Percentiles rank a stretch among this genome's conserved stretches.
phyloP scores from a whole-genome alignment of 2,329 filamentous ascomycete species.

The Cercospora zeae-maydis region DNA sequence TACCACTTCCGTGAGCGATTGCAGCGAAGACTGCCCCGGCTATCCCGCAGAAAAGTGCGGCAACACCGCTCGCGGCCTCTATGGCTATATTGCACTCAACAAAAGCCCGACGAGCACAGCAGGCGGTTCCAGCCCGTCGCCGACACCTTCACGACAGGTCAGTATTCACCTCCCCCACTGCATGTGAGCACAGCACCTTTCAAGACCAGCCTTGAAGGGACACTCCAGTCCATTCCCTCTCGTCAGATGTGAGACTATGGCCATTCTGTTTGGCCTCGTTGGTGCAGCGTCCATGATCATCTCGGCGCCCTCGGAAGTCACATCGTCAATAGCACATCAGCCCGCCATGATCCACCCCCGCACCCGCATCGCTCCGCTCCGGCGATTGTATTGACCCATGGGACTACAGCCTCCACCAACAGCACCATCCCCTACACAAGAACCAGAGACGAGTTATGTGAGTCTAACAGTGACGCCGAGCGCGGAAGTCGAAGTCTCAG shows the following conservation, averaged over 20 bases:
- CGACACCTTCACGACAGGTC: conserved; percentile 26
- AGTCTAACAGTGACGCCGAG: conserved; percentile 31
- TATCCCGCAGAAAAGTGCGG: conserved; percentile 66
- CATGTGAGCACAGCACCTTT: conserved; percentile 10
- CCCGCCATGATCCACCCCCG: background rate
- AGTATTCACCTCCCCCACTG: conserved; percentile 19
- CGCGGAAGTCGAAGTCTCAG: conserved; percentile 26
- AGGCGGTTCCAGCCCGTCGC: conserved; percentile 33
- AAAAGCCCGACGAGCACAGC: conserved; percentile 58
- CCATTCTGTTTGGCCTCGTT: background rate
- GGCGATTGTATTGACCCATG: conserved; percentile 21
- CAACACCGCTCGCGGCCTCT: conserved; percentile 51
- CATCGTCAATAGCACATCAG: background rate
- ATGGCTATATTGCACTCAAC: conserved; percentile 60
- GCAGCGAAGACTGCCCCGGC: conserved; percentile 63
- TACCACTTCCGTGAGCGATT: conserved; percentile 45
- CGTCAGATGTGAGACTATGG: conserved; percentile 14
- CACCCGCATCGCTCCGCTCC: background rate
- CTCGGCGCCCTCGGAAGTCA: background rate
- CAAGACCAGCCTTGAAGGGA: conserved; percentile 11
- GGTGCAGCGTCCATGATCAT: conserved; percentile 13
- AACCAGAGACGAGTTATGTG: conserved; percentile 31
- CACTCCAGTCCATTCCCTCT: background rate
- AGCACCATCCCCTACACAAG: conserved; percentile 22
- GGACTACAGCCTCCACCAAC: conserved; percentile 22